Evolutionary conservation across 2,329 filamentous ascomycete species (phyloP).

Genomic region (Tolypocladium pustulatum): DNA sequence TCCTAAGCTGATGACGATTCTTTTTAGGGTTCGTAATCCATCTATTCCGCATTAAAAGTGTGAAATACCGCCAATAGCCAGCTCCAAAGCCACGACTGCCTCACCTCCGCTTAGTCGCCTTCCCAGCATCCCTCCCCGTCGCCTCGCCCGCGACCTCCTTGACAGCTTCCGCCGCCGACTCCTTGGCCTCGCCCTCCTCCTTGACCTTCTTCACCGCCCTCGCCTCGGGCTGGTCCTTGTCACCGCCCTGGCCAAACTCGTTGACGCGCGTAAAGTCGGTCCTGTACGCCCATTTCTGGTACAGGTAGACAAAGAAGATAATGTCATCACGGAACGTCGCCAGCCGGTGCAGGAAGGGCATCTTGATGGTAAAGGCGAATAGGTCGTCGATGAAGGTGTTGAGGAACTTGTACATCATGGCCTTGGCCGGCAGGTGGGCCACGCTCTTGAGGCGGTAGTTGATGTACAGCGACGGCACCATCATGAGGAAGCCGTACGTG

Average conservation of each 20-base stretch:
- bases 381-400: constrained; percentile 99
- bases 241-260: constrained; percentile 97
- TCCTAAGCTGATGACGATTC: neutral
- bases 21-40: too few species aligned
- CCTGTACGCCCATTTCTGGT: constrained; percentile 88
- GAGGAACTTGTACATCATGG: constrained; percentile 96
- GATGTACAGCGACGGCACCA: constrained; percentile 96
- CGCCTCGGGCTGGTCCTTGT: constrained; percentile 53
- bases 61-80: neutral
- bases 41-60: neutral
- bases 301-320: constrained; percentile 96
- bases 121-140: constrained; percentile 38
- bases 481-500: constrained; percentile 98
- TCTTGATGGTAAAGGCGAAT: constrained; percentile 98
- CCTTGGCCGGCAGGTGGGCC: constrained; percentile 91
- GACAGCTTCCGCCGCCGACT: constrained; percentile 24
- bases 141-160: constrained; percentile 31
- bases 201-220: constrained; percentile 19
- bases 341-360: constrained; percentile 87
- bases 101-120: constrained; percentile 32
- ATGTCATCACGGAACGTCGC: constrained; percentile 90
- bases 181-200: constrained; percentile 23
- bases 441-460: constrained; percentile 96
- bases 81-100: neutral
- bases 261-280: constrained; percentile 88